Evolutionary conservation across 805 yeast genomes (phyloP).

Genomic region (Ogataea henricii): DNA sequence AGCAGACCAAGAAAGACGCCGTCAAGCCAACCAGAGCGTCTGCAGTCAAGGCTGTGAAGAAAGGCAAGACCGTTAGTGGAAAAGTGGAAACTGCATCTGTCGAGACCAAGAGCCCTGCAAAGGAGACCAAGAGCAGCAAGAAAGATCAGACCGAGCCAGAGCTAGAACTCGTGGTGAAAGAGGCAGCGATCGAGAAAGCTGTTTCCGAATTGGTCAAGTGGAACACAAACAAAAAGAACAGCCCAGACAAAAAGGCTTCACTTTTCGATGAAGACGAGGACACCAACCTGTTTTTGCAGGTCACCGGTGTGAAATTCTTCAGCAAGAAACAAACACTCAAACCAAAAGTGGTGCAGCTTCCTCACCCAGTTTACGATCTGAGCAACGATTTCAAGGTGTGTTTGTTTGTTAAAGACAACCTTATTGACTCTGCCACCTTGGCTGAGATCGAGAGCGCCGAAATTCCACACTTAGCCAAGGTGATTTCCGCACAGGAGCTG

Average conservation of each 20-base stretch:
- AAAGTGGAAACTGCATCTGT: slow-evolving; percentile 9
- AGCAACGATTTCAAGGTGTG: slow-evolving; percentile 56
- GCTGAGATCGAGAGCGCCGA: slow-evolving; percentile 48
- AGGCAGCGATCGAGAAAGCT: slow-evolving; percentile 46
- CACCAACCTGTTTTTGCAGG: slow-evolving; percentile 57
- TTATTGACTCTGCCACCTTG: slow-evolving; percentile 46
- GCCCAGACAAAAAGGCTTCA: slow-evolving; percentile 41
- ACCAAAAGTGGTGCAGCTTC: slow-evolving; percentile 49
- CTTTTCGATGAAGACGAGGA: slow-evolving; percentile 61
- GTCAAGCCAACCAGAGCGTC: slow-evolving; percentile 13
- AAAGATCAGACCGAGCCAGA: slow-evolving; percentile 48
- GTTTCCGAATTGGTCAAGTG: slow-evolving; percentile 67
- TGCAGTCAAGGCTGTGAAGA: slow-evolving; percentile 18
- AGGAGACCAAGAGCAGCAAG: slow-evolving; percentile 23
- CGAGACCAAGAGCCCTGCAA: neutral
- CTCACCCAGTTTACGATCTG: slow-evolving; percentile 47
- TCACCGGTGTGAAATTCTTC: slow-evolving; percentile 66
- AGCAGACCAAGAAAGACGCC: slow-evolving; percentile 3
- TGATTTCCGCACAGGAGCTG: slow-evolving; percentile 72
- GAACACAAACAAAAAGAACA: slow-evolving; percentile 37
- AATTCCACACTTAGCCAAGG: slow-evolving; percentile 49
- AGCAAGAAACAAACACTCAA: slow-evolving; percentile 60
- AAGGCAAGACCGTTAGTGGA: slow-evolving; percentile 21
- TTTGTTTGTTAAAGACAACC: slow-evolving; percentile 66
- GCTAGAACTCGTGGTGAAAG: slow-evolving; percentile 21